Base-by-base conservation (phyloP, 2,329 filamentous ascomycete genomes). In the Ascochyta clinopodiicola region DNA sequence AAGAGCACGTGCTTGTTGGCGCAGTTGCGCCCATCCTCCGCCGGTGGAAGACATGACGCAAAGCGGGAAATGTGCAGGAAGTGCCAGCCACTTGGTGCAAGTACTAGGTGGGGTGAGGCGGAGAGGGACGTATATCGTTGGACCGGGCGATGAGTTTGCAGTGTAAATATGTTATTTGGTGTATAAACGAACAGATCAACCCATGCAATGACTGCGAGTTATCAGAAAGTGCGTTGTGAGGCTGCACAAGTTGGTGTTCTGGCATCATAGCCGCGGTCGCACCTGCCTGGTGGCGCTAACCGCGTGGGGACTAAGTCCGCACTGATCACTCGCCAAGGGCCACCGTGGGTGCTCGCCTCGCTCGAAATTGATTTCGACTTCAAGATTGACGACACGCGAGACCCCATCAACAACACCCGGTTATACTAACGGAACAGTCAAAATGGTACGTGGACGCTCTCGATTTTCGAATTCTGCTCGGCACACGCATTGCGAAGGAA, bases 1-100 rank as follows among this genome's bases (percentile, higher is more conserved):
- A 60, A 97, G 82, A 39, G 88, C 86, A 69, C 95, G 85, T 59
- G 92, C 91, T 79, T 98, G 94, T 75, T 97, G 92, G 69, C 95
- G 90, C 66, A 98, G 84, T 80, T 97, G 92, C 71, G 92, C 88
- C 95, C 95, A 99, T 79, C 92, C 75, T 35, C 72, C 75, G 27
- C 73, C 75, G 21, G 74, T 77, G 8, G 75, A 75, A 47, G 75
- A 72, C 75, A 77, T 77, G 37, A 59, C 52, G 39, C 43, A 48
- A 45, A 25, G 24, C 3, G 12, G 44, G 15, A 29, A 13, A 19
- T n/a, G 25, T 45, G 31, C 17, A 44, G 27, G 22, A 40, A 29
- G 22, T 42, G n/a, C 25, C n/a, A 13, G 17, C 39, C 45, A 25
- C 34, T 44, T 52, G 15, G 40, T 44, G 31, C 25, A 21, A 24